Evolutionary conservation across 805 yeast species (phyloP), one percentile per base, ranked within the genome.

Genomic region (Yarrowia deformans): DNA sequence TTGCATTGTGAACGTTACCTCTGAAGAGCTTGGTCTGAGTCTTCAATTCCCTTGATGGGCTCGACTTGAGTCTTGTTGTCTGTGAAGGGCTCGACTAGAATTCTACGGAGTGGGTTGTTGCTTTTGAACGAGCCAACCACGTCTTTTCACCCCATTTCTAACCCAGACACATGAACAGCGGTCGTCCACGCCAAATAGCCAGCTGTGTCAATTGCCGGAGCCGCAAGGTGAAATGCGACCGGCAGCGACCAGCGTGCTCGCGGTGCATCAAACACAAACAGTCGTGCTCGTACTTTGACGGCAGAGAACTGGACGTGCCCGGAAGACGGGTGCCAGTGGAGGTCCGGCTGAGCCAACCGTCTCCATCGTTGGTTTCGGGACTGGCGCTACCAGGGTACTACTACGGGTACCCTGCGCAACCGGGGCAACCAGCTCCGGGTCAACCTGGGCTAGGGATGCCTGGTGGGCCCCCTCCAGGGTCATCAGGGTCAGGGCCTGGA

Each of bases 141-240:
- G n/a, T n/a, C n/a, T n/a, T n/a, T 23, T 23, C 29, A 23, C 29
- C 29, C 29, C 29, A 23, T 23, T 46, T 3, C 54, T 48, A 48
- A 48, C 54, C 5, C 39, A 32, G 39, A 54, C 43, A 40, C 43
- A 40, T 54, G 60, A 54, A 54, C 45, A 19, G n/a, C 45, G 43
- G 58, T 8, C 45, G 63, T 1, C 66, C 66, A 8, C 42, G 66
- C 3, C 66, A 60, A 45, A 45, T 60, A 12, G 50, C 66, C 5
- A 43, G 52, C 14, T 60, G 66, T n/a, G 66, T 60, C 66, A 60
- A 60, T 48, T 63, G 68, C 46, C 45, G 68, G 3, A 19, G 39
- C 16, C 68, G 68, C 29, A 63, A 63, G 12, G 68, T 63, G 23
- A 63, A 63, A 16, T 63, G 68, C 39, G 68, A 63, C 46, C 35